Evolutionary conservation across 2,329 filamentous ascomycete genomes (phyloP), one percentile per base, ranked within the genome.

Genomic region (Fusarium pseudoanthophilum): DNA sequence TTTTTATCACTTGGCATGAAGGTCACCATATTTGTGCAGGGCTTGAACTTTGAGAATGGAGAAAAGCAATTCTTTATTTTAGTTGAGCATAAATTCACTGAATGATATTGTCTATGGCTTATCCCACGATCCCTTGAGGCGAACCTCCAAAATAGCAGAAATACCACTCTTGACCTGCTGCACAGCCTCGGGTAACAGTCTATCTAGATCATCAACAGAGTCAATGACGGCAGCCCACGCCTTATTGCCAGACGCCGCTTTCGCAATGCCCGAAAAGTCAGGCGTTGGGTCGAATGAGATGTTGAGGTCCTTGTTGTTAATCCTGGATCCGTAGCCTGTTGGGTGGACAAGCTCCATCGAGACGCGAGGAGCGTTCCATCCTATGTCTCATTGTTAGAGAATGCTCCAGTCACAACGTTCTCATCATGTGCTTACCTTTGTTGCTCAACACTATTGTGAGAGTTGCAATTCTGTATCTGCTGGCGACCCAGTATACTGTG

Each of bases 221-320:
- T 4, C 32, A 24, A 42, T 18, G 1, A 61, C 37, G 1, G 45
- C 30, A 39, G 56, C 61, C 61, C 56, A 61, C 1, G 56, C 43
- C 18, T 52, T 60, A 4, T 87, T 88, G 3, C 85, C 86, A 0
- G 86, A 85, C 0, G 88, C 87, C 1, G 88, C 88, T 80, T 88
- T 88, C 21, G 88, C 89, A 56, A 90, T 89, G 36, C 87, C 88
- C 3, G 87, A 80, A 76, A 88, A 90, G 78, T 90, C 87, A 1
- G 88, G 89, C 6, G 83, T 82, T 0, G 89, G 89, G n/a, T 84
- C 81, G 71, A 90, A 90, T 5, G 86, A 87, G 69, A 90, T 89
- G 75, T 89, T 90, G 67, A 90, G 85, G 73, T 90, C 89, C 58
- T 89, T 87, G 76, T 89, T 89, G 24, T 83, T 85, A 5, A 86